These are phyloP conservation scores for Knufia fluminis DNA, from an alignment of 2,329 filamentous ascomycete species.

Conservation along the genomic window DNA sequence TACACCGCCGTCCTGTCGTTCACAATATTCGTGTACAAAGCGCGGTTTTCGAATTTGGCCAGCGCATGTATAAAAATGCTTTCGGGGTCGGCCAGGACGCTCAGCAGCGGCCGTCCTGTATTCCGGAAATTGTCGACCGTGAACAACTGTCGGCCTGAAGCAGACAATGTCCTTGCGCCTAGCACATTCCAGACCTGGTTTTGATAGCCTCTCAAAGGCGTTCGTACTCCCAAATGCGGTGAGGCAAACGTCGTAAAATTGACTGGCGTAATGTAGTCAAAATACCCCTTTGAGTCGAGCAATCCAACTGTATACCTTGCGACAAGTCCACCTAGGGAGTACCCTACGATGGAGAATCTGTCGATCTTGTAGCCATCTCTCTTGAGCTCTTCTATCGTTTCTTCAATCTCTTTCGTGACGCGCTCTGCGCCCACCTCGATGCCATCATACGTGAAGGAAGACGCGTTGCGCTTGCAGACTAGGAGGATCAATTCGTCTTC, in stretches of 20 bases:
- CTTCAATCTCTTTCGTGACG: slow-evolving; percentile 54
- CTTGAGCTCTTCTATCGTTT: slow-evolving; percentile 45
- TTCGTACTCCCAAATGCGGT: slow-evolving; percentile 68
- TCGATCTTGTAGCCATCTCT: slow-evolving; percentile 59
- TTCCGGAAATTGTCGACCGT: slow-evolving; percentile 76
- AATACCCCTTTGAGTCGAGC: slow-evolving; percentile 67
- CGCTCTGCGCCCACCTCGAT: slow-evolving; percentile 62
- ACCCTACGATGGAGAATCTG: slow-evolving; percentile 80
- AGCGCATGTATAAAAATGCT: slow-evolving; percentile 80
- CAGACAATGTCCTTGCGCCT: slow-evolving; percentile 69
- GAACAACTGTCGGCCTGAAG: slow-evolving; percentile 80
- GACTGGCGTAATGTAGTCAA: slow-evolving; percentile 72
- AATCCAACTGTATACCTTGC: slow-evolving; percentile 79
- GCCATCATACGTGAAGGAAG: slow-evolving; percentile 53
- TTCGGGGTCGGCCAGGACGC: slow-evolving; percentile 70
- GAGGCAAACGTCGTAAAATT: slow-evolving; percentile 92
- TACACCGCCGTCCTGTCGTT: slow-evolving; percentile 77
- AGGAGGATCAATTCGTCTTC: slow-evolving; percentile 48
- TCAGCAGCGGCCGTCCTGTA: slow-evolving; percentile 69
- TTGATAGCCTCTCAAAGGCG: slow-evolving; percentile 56
- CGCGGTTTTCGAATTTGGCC: slow-evolving; percentile 63
- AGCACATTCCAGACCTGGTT: slow-evolving; percentile 72
- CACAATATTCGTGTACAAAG: slow-evolving; percentile 74
- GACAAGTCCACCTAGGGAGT: slow-evolving; percentile 80
- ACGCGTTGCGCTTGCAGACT: slow-evolving; percentile 43